Evolutionary conservation across 208 protist genomes (phyloP).

Genomic region (Trichomonas gallinae): DNA sequence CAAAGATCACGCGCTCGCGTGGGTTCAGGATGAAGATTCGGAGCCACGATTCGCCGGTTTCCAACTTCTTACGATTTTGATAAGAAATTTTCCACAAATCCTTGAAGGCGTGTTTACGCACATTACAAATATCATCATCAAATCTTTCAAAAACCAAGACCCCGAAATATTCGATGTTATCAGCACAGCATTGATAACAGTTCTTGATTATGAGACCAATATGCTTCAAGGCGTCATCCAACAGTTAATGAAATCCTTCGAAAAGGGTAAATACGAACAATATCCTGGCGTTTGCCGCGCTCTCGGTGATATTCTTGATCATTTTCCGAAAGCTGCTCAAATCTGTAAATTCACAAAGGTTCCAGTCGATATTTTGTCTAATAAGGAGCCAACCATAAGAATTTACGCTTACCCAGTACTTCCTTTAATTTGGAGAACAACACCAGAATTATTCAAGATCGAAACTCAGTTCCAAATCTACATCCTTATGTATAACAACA

Average conservation of each 20-base stretch:
- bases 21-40: background rate
- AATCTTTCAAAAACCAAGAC: background rate
- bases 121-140: background rate
- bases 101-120: background rate
- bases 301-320: background rate
- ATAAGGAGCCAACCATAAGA: background rate
- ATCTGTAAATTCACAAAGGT: background rate
- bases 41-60: background rate
- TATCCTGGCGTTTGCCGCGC: background rate
- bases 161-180: background rate
- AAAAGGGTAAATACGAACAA: background rate
- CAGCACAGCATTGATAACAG: background rate
- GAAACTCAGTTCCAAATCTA: background rate
- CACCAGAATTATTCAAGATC: background rate
- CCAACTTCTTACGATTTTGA: background rate
- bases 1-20: background rate
- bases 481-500: background rate
- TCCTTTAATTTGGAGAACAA: background rate
- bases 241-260: background rate
- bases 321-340: background rate
- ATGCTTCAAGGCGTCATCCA: background rate
- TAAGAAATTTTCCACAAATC: background rate
- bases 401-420: background rate
- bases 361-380: background rate
- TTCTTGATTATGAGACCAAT: background rate